Conservation (phyloP, 129 eudicot genomes). For the Saussurea involucrata region DNA sequence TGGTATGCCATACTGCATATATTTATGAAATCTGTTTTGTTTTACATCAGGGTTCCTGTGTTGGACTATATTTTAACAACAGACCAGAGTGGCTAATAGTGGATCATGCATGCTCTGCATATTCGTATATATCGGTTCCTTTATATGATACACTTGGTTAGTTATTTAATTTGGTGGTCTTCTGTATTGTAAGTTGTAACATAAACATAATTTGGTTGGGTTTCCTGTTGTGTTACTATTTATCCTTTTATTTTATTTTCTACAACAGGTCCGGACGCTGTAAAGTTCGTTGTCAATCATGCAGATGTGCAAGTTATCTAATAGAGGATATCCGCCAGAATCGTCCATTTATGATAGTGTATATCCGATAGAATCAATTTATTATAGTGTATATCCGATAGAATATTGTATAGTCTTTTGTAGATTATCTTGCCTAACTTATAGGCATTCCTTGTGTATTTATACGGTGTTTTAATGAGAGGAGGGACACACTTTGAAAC, state of each 20-base stretch:
- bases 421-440: too few species aligned
- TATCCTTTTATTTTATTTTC: not conserved
- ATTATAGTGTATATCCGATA: too few species aligned
- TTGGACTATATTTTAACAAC: constrained; percentile 57
- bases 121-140: constrained; percentile 53
- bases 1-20: not conserved
- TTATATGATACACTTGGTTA: constrained; percentile 58
- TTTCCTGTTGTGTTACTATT: not conserved
- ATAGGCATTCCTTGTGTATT: too few species aligned
- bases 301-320: constrained; percentile 54
- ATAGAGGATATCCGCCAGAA: too few species aligned
- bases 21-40: not conserved
- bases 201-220: not conserved
- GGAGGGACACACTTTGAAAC: too few species aligned
- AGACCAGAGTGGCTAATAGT: constrained; percentile 57
- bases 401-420: too few species aligned
- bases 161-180: constrained; percentile 10
- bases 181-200: not conserved
- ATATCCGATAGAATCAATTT: too few species aligned
- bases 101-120: constrained; percentile 65
- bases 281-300: constrained; percentile 56
- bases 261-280: constrained; percentile 70
- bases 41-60: constrained; percentile 43
- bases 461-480: too few species aligned
- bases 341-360: too few species aligned